A percentile compares a stretch with the other conserved stretches of the same genome.
These are phyloP conservation scores for Cylindricascospora bacillispora DNA, from an alignment of 1,139 yeast species.

Conservation along the genomic window DNA sequence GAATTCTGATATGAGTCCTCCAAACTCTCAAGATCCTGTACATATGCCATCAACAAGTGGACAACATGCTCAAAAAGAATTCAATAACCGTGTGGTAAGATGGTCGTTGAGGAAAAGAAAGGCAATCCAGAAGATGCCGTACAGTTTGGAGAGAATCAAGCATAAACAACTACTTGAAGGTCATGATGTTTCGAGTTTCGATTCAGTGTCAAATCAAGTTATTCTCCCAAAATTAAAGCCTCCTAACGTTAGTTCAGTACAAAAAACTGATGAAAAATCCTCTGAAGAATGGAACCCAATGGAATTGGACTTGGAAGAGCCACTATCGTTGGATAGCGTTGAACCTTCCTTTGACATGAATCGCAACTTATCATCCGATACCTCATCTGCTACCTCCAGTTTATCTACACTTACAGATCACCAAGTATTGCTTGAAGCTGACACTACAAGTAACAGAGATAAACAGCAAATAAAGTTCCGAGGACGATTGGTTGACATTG, in stretches of 20 bases:
- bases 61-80: no score
- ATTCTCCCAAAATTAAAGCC: constrained; percentile 3
- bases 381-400: not conserved
- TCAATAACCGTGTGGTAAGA: no score
- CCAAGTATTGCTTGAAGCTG: constrained; percentile 1
- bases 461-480: constrained; percentile 14
- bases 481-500: constrained; percentile 19
- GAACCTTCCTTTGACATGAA: no score
- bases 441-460: not conserved
- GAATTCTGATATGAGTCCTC: no score
- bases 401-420: not conserved
- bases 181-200: constrained; percentile 15
- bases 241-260: not conserved
- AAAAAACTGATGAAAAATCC: not conserved
- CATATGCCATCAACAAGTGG: no score
- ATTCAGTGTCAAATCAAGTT: constrained; percentile 7
- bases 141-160: constrained; percentile 23
- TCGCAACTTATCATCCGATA: not conserved
- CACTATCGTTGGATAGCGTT: no score
- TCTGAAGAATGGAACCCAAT: not conserved
- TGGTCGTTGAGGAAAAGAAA: constrained; percentile 20
- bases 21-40: no score
- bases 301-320: not conserved
- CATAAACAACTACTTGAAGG: constrained; percentile 23
- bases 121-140: constrained; percentile 25